Conservation (phyloP, 31 red algal genomes). For the Endocladia muricata region DNA sequence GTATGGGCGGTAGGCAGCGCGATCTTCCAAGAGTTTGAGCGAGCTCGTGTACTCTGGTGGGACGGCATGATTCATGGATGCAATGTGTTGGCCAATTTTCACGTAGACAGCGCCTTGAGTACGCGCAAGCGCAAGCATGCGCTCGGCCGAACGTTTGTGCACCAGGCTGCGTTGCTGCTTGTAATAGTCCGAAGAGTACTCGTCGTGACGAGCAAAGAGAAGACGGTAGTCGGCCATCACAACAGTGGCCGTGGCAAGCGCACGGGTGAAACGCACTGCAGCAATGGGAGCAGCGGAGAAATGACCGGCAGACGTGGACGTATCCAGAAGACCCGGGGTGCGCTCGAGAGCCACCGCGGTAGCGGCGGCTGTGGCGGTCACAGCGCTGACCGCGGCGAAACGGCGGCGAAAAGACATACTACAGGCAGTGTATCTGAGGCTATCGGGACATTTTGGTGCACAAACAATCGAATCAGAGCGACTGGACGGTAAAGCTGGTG, state of each 20-base stretch:
- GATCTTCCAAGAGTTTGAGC: slow-evolving; percentile 65
- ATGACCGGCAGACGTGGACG: slow-evolving; percentile 10
- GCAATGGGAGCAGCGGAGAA: slow-evolving; percentile 43
- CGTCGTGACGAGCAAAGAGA: slow-evolving; percentile 40
- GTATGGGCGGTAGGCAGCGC: slow-evolving; percentile 63
- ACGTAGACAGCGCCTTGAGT: slow-evolving; percentile 91
- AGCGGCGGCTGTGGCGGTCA: slow-evolving; percentile 23
- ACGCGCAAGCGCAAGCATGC: slow-evolving; percentile 45
- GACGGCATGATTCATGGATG: slow-evolving; percentile 62
- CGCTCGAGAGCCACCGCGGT: slow-evolving; percentile 28
- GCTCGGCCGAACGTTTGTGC: slow-evolving; percentile 60
- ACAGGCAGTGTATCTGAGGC: too few relatives aligned
- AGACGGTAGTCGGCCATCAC: slow-evolving; percentile 59
- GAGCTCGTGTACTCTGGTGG: slow-evolving; percentile 63
- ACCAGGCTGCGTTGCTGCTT: slow-evolving; percentile 19
- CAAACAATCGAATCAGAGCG: too few relatives aligned
- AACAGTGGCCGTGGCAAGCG: slow-evolving; percentile 22
- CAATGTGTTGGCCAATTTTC: slow-evolving; percentile 90
- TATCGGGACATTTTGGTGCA: too few relatives aligned
- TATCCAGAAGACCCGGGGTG: slow-evolving; percentile 22
- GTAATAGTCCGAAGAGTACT: slow-evolving; percentile 50
- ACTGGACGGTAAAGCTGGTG: too few relatives aligned
- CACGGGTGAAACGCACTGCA: slow-evolving; percentile 50
- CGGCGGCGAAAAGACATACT: neutral
- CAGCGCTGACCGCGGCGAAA: neutral